A percentile compares a stretch with the other conserved stretches of the same genome.
Conservation (phyloP, 1,284 basidiomycete genomes). For the Boletus hoseneyae region DNA sequence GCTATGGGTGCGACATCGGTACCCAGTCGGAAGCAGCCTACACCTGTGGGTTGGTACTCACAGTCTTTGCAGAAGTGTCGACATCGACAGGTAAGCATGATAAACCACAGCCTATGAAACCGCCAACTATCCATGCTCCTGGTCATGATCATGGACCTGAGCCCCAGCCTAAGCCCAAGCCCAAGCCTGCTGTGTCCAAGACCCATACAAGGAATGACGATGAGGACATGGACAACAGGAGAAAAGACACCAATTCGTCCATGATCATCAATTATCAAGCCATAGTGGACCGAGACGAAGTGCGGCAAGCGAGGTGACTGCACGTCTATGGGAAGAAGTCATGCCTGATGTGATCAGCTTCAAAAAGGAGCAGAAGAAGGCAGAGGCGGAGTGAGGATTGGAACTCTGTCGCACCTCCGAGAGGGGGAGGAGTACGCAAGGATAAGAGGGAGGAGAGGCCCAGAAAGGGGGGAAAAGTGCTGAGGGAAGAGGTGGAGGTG, state of each 20-base stretch:
- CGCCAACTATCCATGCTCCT: neutral
- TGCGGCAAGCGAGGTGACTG: conserved; percentile 65
- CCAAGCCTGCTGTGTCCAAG: neutral
- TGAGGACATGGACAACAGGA: neutral
- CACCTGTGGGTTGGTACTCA: conserved; percentile 13
- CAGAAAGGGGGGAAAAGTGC: conserved; percentile 27
- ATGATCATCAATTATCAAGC: conserved; percentile 15
- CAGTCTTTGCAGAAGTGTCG: conserved; percentile 20
- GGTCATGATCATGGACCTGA: conserved; percentile 1
- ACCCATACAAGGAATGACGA: neutral
- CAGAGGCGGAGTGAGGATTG: conserved; percentile 27
- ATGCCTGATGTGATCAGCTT: conserved; percentile 75
- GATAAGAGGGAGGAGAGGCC: conserved; percentile 3
- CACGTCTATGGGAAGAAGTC: conserved; percentile 58
- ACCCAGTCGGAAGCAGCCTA: neutral
- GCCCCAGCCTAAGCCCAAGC: neutral
- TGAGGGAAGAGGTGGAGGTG: conserved; percentile 15
- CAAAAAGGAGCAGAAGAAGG: conserved; percentile 58
- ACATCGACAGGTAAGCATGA: conserved; percentile 20
- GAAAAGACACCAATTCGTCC: conserved; percentile 1
- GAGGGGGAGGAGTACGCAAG: conserved; percentile 4
- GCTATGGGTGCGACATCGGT: neutral
- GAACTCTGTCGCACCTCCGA: conserved; percentile 17
- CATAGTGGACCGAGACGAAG: conserved; percentile 40
- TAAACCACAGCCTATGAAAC: conserved; percentile 12